Conservation (phyloP, 2,329 filamentous ascomycete species). For the Didymella glomerata region DNA sequence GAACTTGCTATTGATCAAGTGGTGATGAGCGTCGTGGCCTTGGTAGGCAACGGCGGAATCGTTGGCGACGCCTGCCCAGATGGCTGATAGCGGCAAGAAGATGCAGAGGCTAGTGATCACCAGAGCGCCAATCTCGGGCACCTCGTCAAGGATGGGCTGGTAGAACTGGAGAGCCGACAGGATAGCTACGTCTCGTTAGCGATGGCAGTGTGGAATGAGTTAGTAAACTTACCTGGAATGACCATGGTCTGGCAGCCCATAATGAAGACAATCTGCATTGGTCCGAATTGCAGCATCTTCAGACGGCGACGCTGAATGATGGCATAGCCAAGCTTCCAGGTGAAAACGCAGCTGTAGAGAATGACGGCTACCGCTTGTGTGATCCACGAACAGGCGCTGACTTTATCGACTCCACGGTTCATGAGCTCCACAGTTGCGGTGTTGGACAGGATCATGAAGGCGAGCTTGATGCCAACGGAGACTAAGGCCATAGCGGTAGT, state of each 20-base stretch:
- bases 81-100: slow-evolving; percentile 70
- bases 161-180: slow-evolving; percentile 68
- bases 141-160: slow-evolving; percentile 53
- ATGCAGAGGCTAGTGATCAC: slow-evolving; percentile 67
- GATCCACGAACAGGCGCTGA: slow-evolving; percentile 56
- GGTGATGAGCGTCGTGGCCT: slow-evolving; percentile 39
- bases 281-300: slow-evolving; percentile 67
- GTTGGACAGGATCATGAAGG: slow-evolving; percentile 60
- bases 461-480: slow-evolving; percentile 63
- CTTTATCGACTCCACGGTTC: slow-evolving; percentile 33
- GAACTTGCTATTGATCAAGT: slow-evolving; percentile 37
- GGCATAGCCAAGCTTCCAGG: slow-evolving; percentile 66
- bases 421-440: slow-evolving; percentile 49
- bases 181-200: slow-evolving; percentile 59
- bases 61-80: slow-evolving; percentile 64
- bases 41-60: slow-evolving; percentile 31
- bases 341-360: slow-evolving; percentile 70
- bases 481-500: slow-evolving; percentile 61
- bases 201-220: slow-evolving; percentile 5
- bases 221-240: slow-evolving; percentile 62
- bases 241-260: slow-evolving; percentile 73
- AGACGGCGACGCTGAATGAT: slow-evolving; percentile 64
- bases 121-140: slow-evolving; percentile 64
- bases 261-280: slow-evolving; percentile 72
- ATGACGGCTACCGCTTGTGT: slow-evolving; percentile 65